Evolutionary conservation across 345 rosid genomes (phyloP), one percentile per base, ranked within the genome.

Genomic region (Cardiospermum halicacabum): DNA sequence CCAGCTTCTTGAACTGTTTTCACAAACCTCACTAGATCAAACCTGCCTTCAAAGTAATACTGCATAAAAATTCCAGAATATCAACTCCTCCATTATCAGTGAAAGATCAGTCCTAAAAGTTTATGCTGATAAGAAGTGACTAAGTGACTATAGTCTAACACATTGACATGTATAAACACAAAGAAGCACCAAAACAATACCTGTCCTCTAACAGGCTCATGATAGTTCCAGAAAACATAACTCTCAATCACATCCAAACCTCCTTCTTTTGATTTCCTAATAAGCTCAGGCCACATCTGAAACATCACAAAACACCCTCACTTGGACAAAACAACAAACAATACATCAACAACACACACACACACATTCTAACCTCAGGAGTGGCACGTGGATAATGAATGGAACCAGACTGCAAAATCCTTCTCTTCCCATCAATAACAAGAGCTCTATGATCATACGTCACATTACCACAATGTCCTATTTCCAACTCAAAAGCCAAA

Each of bases 201-300:
- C 91, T 83, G 83, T 56, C 91, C 86, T 73, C 70, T 79, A 24
- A 70, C 70, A 18, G 91, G 88, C 74, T 85, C 86, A 12, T 83
- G 91, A 53, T 79, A 74, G 75, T 85, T 85, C 88, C 86, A 85
- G 60, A 85, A 85, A 28, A 85, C 88, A 26, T 81, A 83, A 28
- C 86, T 77, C 76, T 85, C 88, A 5, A 85, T 82, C 70, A 85
- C 85, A 58, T 85, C 90, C 40, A 85, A 43, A 30, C 91, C 87
- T 1, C 88, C 88, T 60, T 83, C 88, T 81, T 81, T 82, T 3
- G 88, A 72, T 68, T 82, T 82, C 77, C 80, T 56, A 60, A 85
- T 82, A 63, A 85, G 74, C 39, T 82, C 84, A 0, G 88, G 83
- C 91, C 91, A 85, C 28, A 79, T 82, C 88, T 85, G 74, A 75